phyloP scores from a whole-genome alignment of 768 basidiomycete species.

The Suillus plorans region DNA sequence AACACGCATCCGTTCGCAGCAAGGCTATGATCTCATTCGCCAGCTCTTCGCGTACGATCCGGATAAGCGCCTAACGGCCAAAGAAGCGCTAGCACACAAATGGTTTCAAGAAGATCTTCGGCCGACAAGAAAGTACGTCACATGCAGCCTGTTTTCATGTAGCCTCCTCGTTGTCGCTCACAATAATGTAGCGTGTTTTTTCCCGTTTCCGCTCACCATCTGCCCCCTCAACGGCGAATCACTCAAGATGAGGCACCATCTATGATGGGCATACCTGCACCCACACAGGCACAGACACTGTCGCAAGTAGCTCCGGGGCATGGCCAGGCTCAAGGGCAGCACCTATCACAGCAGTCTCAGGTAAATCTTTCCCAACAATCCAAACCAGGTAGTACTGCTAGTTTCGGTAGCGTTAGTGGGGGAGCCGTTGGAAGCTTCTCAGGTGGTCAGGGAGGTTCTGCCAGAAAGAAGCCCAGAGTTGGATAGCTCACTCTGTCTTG shows the following conservation, averaged over 20 bases:
- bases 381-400: constrained; percentile 60
- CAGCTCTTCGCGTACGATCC: constrained; percentile 91
- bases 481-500: constrained; percentile 28
- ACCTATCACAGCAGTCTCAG: constrained; percentile 27
- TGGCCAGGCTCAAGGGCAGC: constrained; percentile 47
- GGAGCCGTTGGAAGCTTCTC: constrained; percentile 31
- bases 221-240: constrained; percentile 85
- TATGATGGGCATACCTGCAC: constrained; percentile 68
- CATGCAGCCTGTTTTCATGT: constrained; percentile 1
- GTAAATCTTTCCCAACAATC: constrained; percentile 28
- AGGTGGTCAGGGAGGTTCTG: constrained; percentile 35
- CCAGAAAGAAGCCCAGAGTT: constrained; percentile 62
- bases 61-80: constrained; percentile 78
- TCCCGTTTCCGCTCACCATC: constrained; percentile 56
- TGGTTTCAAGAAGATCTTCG: constrained; percentile 94
- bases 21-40: constrained; percentile 82
- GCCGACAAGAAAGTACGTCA: constrained; percentile 79
- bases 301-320: constrained; percentile 45
- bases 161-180: not conserved
- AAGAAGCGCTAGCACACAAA: constrained; percentile 75
- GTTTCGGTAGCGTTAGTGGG: constrained; percentile 62
- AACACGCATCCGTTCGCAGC: constrained; percentile 52
- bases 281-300: constrained; percentile 42
- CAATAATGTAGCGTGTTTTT: constrained; percentile 67
- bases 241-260: constrained; percentile 91